Percentiles rank a stretch among this genome's conserved stretches.
Conservation (phyloP, 1,284 basidiomycete species). For the Mycosarcoma maydis region DNA sequence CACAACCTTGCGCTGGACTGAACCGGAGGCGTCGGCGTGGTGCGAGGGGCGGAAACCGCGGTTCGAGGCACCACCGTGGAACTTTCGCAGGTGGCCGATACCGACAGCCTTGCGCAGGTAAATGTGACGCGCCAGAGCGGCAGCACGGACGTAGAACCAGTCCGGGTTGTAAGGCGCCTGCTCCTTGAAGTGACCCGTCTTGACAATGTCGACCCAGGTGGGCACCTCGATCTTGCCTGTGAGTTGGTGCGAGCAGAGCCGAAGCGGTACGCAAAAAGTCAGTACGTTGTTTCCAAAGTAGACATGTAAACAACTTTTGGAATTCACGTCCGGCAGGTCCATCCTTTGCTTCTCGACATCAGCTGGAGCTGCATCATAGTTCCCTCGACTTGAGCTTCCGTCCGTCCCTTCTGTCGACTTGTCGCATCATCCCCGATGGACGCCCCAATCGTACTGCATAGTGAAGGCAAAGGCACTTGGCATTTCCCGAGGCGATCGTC, state of each 20-base stretch:
- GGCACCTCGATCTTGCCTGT: conserved; percentile 93
- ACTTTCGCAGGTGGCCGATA: conserved; percentile 93
- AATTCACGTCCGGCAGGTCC: too few relatives aligned
- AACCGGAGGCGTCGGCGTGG: conserved; percentile 86
- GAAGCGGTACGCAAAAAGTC: not conserved
- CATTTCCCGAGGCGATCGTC: too few relatives aligned
- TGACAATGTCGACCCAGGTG: conserved; percentile 98
- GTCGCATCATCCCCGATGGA: too few relatives aligned
- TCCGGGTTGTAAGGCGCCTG: conserved; percentile 98
- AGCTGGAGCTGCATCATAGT: too few relatives aligned
- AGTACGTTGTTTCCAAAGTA: not conserved
- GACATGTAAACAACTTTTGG: too few relatives aligned
- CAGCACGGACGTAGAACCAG: conserved; percentile 99
- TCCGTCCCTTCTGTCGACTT: too few relatives aligned
- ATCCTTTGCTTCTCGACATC: too few relatives aligned
- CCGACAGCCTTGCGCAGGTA: conserved; percentile 99
- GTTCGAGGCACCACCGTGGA: conserved; percentile 95
- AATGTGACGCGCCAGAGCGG: conserved; percentile 98
- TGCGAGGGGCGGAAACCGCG: conserved; percentile 87
- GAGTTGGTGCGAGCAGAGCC: not conserved
- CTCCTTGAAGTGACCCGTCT: conserved; percentile 98
- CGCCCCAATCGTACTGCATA: too few relatives aligned
- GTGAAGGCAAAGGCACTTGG: too few relatives aligned
- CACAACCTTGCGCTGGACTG: conserved; percentile 74
- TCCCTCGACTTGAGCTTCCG: too few relatives aligned